phyloP scores from a whole-genome alignment of 345 rosid genomes.

The Lagerstroemia speciosa region DNA sequence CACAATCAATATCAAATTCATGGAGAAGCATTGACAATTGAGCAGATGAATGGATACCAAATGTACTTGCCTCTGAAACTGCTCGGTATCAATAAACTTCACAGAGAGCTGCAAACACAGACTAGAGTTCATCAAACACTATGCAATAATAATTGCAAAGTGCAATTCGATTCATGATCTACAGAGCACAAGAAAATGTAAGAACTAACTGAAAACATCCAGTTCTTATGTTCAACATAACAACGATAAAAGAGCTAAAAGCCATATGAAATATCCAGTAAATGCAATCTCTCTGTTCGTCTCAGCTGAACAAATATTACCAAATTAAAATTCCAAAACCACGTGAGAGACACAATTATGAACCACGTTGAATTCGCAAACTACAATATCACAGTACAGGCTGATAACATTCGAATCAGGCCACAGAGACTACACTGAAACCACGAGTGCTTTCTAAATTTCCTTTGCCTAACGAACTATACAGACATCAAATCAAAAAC shows the following conservation, averaged over 20 bases:
- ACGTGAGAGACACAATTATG: too few relatives aligned
- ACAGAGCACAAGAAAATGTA: not conserved
- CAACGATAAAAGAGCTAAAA: not conserved
- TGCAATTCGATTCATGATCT: not conserved
- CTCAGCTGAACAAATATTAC: too few relatives aligned
- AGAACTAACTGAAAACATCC: too few relatives aligned
- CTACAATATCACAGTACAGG: not conserved
- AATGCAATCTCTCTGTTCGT: not conserved
- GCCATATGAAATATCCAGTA: not conserved
- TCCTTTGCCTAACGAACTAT: not conserved
- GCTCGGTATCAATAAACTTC: constrained; percentile 83
- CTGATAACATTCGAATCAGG: not conserved
- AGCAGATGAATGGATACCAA: not conserved
- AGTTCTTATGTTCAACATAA: too few relatives aligned
- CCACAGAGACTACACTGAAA: not conserved
- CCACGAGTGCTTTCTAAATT: too few relatives aligned
- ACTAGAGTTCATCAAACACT: not conserved
- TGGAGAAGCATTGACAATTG: not conserved
- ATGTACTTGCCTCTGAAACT: constrained; percentile 65
- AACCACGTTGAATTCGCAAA: not conserved
- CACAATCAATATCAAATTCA: not conserved
- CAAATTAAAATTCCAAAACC: too few relatives aligned
- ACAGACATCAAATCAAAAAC: too few relatives aligned
- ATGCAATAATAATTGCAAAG: not conserved
- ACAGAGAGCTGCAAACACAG: constrained; percentile 50